Base-by-base conservation (phyloP, 2,329 filamentous ascomycete species). In the Sporothrix inflata region DNA sequence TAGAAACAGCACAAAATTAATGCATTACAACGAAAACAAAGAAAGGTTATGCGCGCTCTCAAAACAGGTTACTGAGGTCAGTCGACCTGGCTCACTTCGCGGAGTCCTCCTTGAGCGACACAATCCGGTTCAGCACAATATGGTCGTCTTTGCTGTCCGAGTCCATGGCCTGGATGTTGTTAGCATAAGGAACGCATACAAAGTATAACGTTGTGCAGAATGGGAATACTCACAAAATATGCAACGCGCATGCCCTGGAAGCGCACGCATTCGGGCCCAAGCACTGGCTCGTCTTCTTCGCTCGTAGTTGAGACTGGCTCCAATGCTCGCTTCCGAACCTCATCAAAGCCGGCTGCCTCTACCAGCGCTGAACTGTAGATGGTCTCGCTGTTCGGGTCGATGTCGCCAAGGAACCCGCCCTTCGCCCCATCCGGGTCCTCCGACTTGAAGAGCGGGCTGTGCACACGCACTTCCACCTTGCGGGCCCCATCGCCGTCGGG, bases 181-280 rank as follows among this genome's bases (percentile, higher is more conserved):
- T 45, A 45, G 40, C 7, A 2, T 8, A 16, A 11, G 16, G 4
- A 14, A 45, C 8, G 2, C 4, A 45, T n/a, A 14, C 40, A 45
- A 14, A 45, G 11, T 9, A 16, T 19, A 19, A 19, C 12, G 19
- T 34, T 34, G 4, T 14, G 14, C 14, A 47, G 3, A 4, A 19
- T 4, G 14, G 42, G 3, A 49, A n/a, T 1, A 67, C 63, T 67
- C 24, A 67, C 86, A 83, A 96, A 96, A 79, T 97, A 97, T 9
- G 91, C 95, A 53, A 95, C 92, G 30, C 95, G 88, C 86, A 97
- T 90, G 2, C 90, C 95, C 85, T 98, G 95, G 86, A 98, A 98
- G 65, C 95, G 87, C 5, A 98, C 91, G 70, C 87, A 91, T 82
- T 93, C 92, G 30, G 89, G 88, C 0, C 91, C 91, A 8, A 49